Percentiles rank a stretch among this genome's conserved stretches.
Evolutionary conservation across 2,329 filamentous ascomycete genomes (phyloP).

Genomic region (Arachnomyces sp.): DNA sequence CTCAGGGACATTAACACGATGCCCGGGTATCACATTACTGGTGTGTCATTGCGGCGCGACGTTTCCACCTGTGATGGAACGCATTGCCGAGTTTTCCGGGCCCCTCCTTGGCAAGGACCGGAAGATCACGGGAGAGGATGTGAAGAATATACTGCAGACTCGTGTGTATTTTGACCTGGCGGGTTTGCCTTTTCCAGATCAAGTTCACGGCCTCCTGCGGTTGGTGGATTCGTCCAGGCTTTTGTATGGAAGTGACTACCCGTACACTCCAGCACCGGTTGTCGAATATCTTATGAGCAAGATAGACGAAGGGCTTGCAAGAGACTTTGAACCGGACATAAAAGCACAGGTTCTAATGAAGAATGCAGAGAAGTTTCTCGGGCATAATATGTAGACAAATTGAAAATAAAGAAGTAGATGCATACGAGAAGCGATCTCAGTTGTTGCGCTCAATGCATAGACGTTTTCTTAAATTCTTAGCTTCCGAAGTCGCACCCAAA

Average conservation of each 20-base stretch:
- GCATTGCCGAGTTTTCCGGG: conserved; percentile 15
- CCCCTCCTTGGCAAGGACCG: conserved; percentile 1
- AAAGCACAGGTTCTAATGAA: no score
- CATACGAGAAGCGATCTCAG: no score
- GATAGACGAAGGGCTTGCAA: no score
- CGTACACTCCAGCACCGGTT: no score
- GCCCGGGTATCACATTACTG: conserved; percentile 17
- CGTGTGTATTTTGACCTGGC: conserved; percentile 49
- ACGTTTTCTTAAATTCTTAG: no score
- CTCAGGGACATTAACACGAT: conserved; percentile 16
- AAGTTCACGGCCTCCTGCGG: conserved; percentile 42
- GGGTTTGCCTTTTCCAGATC: conserved; percentile 43
- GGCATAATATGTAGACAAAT: no score
- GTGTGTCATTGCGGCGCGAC: conserved; percentile 19
- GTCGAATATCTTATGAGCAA: no score
- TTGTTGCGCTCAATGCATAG: no score
- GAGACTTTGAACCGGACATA: no score
- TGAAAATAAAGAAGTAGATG: no score
- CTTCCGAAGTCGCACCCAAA: no score
- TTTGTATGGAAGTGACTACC: conserved; percentile 49
- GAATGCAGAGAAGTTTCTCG: no score
- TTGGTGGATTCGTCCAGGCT: conserved; percentile 37
- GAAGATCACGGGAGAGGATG: conserved; percentile 8
- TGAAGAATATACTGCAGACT: conserved; percentile 15
- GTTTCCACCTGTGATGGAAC: conserved; percentile 24